Evolutionary conservation across 2,329 filamentous ascomycete species (phyloP).

Genomic region (Tolypocladium inflatum): DNA sequence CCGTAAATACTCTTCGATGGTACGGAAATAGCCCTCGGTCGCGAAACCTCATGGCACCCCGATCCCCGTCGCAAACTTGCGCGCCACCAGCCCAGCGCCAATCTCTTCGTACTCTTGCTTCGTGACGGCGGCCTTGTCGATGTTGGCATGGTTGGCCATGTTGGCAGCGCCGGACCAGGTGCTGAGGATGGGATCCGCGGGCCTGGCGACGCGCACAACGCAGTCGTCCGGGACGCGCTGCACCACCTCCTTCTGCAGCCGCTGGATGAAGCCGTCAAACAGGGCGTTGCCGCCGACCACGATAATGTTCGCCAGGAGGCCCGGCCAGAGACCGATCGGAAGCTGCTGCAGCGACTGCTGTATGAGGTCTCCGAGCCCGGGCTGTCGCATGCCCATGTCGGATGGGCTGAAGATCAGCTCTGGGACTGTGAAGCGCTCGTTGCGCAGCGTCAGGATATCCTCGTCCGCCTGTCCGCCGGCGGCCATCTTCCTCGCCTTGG

Average conservation of each 20-base stretch:
- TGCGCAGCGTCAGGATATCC: conserved; percentile 77
- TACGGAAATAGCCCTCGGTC: background rate
- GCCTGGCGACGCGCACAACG: conserved; percentile 61
- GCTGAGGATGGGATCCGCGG: conserved; percentile 64
- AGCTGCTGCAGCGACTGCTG: conserved; percentile 66
- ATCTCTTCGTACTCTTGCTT: conserved; percentile 86
- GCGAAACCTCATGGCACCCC: conserved; percentile 1
- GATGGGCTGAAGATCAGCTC: conserved; percentile 81
- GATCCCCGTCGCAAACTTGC: conserved; percentile 47
- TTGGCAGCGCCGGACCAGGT: conserved; percentile 81
- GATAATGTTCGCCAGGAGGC: conserved; percentile 75
- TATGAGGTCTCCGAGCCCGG: conserved; percentile 74
- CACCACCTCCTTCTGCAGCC: conserved; percentile 67
- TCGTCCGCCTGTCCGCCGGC: conserved; percentile 42
- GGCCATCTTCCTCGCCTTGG: conserved; percentile 37
- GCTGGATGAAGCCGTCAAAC: conserved; percentile 71
- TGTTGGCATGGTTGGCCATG: conserved; percentile 59
- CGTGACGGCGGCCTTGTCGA: conserved; percentile 65
- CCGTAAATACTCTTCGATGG: background rate
- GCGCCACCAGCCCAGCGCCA: conserved; percentile 64
- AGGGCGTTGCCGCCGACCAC: conserved; percentile 80
- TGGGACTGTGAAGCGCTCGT: conserved; percentile 84
- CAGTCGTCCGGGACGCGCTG: conserved; percentile 67
- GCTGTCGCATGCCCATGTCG: conserved; percentile 77
- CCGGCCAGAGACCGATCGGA: conserved; percentile 76